Base-by-base conservation (phyloP, 805 yeast genomes). In the Pichia nanzhaoensis region DNA sequence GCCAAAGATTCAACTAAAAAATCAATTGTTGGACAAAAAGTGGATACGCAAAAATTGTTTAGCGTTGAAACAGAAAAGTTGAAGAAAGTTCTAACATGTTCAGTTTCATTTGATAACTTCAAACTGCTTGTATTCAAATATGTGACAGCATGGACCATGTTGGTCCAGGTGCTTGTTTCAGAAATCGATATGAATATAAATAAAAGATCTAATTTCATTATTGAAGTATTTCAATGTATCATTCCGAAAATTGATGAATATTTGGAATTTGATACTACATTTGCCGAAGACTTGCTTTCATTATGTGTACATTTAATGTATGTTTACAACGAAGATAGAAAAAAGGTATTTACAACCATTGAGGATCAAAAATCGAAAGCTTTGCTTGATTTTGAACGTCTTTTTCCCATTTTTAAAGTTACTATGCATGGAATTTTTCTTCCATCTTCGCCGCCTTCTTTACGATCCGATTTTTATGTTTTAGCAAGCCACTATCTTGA, bases 381-480 rank as follows among this genome's bases (percentile, higher is more conserved):
- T 18, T 53, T 60, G 3, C 51, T 70, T n/a, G 77, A 73, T 53
- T 64, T 66, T n/a, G 55, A 55, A 28, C 71, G 90, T 35, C 64
- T 87, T 36, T 76, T 78, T 41, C 77, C 86, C 2, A 61, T 90
- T 34, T 85, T 90, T 65, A 76, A 78, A 52, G 78, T 91, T 0
- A 79, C 95, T 47, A 68, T 87, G 20, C 71, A 74, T 45, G 95
- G 96, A 4, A 76, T 91, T 3, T 69, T 77, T 44, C 75, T 86
- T 36, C 79, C 95, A 2, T 70, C 76, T 34, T 72, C 95, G 0
- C 77, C 89, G 0, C 70, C 84, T 4, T 61, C 71, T 0, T 69
- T 90, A 36, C 75, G 97, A 42, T 77, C 95, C 0, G 93, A 89
- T 56, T 69, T 91, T 37, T 91, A 91, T 61, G 77, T 84, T 8